Conservation (phyloP, 805 yeast species). For the Wickerhamomyces tratensis region DNA sequence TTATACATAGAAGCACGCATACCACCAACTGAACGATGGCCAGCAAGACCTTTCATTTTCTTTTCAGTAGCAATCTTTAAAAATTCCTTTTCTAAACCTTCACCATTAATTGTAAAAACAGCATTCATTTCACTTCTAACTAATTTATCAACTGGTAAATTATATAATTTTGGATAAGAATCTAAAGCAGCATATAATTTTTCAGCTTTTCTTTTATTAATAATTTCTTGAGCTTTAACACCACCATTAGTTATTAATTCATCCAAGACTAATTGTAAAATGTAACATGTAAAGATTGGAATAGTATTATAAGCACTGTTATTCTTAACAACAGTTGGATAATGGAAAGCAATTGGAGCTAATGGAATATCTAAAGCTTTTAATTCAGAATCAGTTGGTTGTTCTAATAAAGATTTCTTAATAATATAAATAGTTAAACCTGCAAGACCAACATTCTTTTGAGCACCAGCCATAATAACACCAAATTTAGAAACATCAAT, state of each 20-base stretch:
- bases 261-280: conserved; percentile 69
- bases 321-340: conserved; percentile 76
- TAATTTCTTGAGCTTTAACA: conserved; percentile 43
- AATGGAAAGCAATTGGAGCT: conserved; percentile 83
- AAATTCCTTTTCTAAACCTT: conserved; percentile 56
- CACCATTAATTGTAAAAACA: conserved; percentile 68
- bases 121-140: conserved; percentile 87
- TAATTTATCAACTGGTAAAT: conserved; percentile 50
- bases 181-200: conserved; percentile 60
- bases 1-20: conserved; percentile 90
- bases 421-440: conserved; percentile 90
- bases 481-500: conserved; percentile 83
- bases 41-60: conserved; percentile 74
- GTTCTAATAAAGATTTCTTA: conserved; percentile 67
- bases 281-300: conserved; percentile 86
- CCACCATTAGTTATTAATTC: conserved; percentile 66
- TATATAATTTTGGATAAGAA: conserved; percentile 52
- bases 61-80: conserved; percentile 51
- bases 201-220: conserved; percentile 53
- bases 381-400: conserved; percentile 55
- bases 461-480: conserved; percentile 94
- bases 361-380: conserved; percentile 56
- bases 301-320: conserved; percentile 94
- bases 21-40: conserved; percentile 97
- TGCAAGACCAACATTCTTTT: conserved; percentile 94